These are phyloP conservation scores for Cladosporium sp. DNA, from an alignment of 2,329 filamentous ascomycete genomes.

Conservation along the genomic window DNA sequence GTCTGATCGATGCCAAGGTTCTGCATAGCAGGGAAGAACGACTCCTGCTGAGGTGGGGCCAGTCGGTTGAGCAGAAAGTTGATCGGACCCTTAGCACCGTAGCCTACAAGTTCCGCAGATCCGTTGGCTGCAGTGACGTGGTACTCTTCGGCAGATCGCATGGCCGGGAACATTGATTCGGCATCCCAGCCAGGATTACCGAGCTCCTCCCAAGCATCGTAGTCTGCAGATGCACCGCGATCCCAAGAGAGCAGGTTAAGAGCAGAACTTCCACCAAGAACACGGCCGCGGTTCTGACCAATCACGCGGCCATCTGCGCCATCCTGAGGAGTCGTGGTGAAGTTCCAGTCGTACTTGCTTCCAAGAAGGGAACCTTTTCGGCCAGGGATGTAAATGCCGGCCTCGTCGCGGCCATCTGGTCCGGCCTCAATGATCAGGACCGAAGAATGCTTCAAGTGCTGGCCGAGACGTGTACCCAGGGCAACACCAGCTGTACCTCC, in stretches of 20 bases:
- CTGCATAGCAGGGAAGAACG: slow-evolving; percentile 45
- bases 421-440: slow-evolving; percentile 25
- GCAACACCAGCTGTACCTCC: slow-evolving; percentile 23
- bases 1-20: slow-evolving; percentile 41
- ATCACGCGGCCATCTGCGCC: slow-evolving; percentile 40
- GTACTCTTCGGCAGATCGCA: slow-evolving; percentile 33
- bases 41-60: slow-evolving; percentile 40
- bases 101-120: slow-evolving; percentile 18
- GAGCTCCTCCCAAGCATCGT: slow-evolving; percentile 33
- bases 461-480: slow-evolving; percentile 21
- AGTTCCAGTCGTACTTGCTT: slow-evolving; percentile 38
- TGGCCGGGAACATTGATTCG: slow-evolving; percentile 29
- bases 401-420: slow-evolving; percentile 15
- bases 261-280: slow-evolving; percentile 47
- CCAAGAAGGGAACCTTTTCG: slow-evolving; percentile 21
- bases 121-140: slow-evolving; percentile 12
- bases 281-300: slow-evolving; percentile 43
- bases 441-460: slow-evolving; percentile 16
- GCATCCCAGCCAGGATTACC: slow-evolving; percentile 38
- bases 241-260: slow-evolving; percentile 41
- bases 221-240: slow-evolving; percentile 28
- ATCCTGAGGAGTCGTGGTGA: slow-evolving; percentile 41
- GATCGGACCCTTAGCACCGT: slow-evolving; percentile 31
- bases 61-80: slow-evolving; percentile 39
- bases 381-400: slow-evolving; percentile 22